Evolutionary conservation across 768 basidiomycete genomes (phyloP), one percentile per base, ranked within the genome.

Genomic region (Boletellus emodensis): DNA sequence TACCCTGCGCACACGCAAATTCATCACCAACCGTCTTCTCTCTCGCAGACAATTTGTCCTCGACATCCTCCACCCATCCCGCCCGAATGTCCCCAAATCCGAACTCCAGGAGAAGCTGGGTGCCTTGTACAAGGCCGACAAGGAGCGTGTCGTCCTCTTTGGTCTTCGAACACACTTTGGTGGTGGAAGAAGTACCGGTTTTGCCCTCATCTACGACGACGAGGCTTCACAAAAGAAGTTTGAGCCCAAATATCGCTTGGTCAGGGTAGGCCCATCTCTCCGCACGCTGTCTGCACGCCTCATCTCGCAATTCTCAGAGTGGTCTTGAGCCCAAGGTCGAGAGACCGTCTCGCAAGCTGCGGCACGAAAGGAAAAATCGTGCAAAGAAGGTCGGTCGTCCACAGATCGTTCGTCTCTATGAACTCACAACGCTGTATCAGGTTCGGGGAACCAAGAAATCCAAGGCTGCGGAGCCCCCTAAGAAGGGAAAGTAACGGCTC

Each of bases 281-380:
- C 10, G 10, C n/a, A 6, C 53, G n/a, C 28, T 30, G 26, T 51
- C 17, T 33, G 26, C 36, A 6, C 28, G 42, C 41, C 34, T 60
- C 34, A 44, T 42, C 49, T 57, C 13, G 7, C 17, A 36, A 40
- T 24, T 40, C 45, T 17, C 24, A 92, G 90, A 81, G 78, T 57
- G 86, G 87, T 45, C 69, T 93, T 42, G 68, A 62, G 32, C 51
- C 78, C 56, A 96, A 97, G 77, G 84, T 87, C 56, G 90, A 92
- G 38, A 92, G 87, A 73, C 77, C 95, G 47, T 93, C 92, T 58
- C 88, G 96, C 67, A 98, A 98, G 73, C 84, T 98, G 73, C 87
- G 96, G 74, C 97, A 98, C 79, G 95, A 98, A 80, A 85, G 96
- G 66, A 99, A 99, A 84, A 99, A 99, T 77, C 86, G 95, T 70